Conservation (phyloP, 2,329 filamentous ascomycete genomes). For the Saccharata proteae region DNA sequence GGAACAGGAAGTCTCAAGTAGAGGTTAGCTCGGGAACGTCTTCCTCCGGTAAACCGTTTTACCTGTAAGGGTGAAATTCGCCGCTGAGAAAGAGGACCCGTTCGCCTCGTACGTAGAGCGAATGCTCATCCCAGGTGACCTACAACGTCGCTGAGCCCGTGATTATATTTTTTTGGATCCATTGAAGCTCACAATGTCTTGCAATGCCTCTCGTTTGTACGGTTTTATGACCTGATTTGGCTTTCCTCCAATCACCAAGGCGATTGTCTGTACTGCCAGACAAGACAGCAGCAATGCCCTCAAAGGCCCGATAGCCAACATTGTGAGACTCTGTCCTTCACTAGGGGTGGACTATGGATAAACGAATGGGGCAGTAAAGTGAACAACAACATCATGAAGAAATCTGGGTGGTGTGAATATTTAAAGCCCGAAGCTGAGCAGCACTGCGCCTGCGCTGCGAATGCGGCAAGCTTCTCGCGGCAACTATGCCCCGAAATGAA, state of each 20-base stretch:
- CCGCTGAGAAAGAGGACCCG: slow-evolving; percentile 60
- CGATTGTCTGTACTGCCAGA: slow-evolving; percentile 34
- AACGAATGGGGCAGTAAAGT: too few relatives aligned
- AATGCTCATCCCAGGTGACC: slow-evolving; percentile 62
- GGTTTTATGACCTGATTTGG: slow-evolving; percentile 37
- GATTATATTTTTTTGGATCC: background rate
- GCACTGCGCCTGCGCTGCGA: too few relatives aligned
- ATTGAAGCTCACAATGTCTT: slow-evolving; percentile 42
- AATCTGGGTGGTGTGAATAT: too few relatives aligned
- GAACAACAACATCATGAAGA: too few relatives aligned
- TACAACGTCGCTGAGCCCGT: slow-evolving; percentile 10
- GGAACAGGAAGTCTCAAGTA: slow-evolving; percentile 44
- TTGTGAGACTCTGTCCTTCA: background rate
- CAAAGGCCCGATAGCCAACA: background rate
- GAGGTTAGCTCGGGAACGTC: background rate
- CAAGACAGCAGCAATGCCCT: slow-evolving; percentile 18
- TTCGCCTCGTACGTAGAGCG: slow-evolving; percentile 57
- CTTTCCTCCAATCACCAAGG: slow-evolving; percentile 37
- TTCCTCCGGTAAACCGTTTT: slow-evolving; percentile 8
- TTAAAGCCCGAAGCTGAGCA: too few relatives aligned
- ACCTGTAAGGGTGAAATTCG: slow-evolving; percentile 60
- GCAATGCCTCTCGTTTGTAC: slow-evolving; percentile 39
- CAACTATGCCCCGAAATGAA: too few relatives aligned
- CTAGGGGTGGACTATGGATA: too few relatives aligned
- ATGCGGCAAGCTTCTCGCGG: too few relatives aligned